phyloP scores from a whole-genome alignment of 2,329 filamentous ascomycete genomes.

The Fusarium hostae region DNA sequence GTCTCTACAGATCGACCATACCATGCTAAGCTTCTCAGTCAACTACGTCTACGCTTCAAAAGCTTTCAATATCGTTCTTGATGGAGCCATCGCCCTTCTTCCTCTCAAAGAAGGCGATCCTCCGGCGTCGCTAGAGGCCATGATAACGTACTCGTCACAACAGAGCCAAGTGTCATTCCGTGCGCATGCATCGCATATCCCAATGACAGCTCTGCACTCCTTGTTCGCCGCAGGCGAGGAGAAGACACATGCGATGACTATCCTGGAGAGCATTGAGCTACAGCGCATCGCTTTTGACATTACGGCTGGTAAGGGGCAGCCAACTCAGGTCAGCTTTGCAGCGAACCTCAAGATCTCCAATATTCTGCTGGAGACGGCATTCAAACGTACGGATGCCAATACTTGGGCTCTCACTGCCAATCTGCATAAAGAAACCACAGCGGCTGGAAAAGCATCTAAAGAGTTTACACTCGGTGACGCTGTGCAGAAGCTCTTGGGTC shows the following conservation, averaged over 20 bases:
- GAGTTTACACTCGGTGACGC: neutral
- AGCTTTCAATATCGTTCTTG: fast-evolving
- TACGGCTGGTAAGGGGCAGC: fast-evolving
- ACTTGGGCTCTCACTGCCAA: fast-evolving
- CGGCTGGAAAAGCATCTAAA: fast-evolving
- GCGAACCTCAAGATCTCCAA: fast-evolving
- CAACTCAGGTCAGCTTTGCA: fast-evolving
- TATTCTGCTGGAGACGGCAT: fast-evolving
- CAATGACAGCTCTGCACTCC: neutral
- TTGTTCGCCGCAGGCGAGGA: fast-evolving
- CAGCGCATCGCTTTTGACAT: fast-evolving
- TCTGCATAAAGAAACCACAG: fast-evolving
- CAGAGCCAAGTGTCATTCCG: fast-evolving
- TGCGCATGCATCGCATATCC: fast-evolving
- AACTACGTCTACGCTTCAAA: neutral
- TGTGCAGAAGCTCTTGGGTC: neutral
- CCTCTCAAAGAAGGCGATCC: neutral
- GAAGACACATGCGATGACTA: fast-evolving
- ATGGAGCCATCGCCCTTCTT: fast-evolving
- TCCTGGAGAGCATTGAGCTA: fast-evolving
- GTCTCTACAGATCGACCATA: fast-evolving
- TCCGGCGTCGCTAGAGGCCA: fast-evolving
- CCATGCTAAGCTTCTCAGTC: neutral
- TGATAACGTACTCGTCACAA: neutral
- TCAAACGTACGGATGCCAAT: fast-evolving